A percentile compares a stretch with the other conserved stretches of the same genome.
Evolutionary conservation across 305 asterid genomes (phyloP).

Genomic region (Fraxinus floribunda): DNA sequence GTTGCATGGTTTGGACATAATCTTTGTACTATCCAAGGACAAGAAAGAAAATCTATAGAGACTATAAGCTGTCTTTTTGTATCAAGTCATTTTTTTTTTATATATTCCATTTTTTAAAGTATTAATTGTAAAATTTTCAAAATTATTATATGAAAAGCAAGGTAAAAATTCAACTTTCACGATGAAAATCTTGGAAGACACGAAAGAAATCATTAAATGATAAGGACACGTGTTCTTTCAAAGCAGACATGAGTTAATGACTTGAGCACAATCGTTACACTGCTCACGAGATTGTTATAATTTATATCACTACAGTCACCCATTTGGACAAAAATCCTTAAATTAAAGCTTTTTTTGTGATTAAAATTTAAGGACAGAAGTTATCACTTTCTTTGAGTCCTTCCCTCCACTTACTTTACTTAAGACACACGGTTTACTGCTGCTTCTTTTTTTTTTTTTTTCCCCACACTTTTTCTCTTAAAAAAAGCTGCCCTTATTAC

Average conservation of each 20-base stretch:
- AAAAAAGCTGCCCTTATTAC: neutral
- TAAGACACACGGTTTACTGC: neutral
- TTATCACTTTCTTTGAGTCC: neutral
- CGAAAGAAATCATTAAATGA: neutral
- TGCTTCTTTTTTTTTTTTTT: neutral
- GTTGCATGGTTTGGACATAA: neutral
- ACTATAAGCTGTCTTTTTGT: neutral
- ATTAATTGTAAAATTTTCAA: neutral
- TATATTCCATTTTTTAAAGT: neutral
- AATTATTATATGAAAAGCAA: neutral
- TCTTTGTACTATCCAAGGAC: neutral
- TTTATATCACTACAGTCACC: neutral
- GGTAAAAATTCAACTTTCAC: neutral
- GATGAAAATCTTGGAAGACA: too few species aligned
- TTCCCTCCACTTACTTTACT: neutral
- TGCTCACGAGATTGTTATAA: neutral
- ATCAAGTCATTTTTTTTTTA: neutral
- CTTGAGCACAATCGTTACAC: neutral
- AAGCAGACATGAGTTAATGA: neutral
- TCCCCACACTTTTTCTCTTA: neutral
- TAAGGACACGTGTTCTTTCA: neutral
- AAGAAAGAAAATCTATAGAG: neutral
- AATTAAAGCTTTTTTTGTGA: neutral
- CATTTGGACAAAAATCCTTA: neutral
- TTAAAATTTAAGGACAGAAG: neutral